Percentiles rank a stretch among this genome's conserved stretches.
Evolutionary conservation across 2,329 filamentous ascomycete species (phyloP).

Genomic region (Calonectria ilicicola): DNA sequence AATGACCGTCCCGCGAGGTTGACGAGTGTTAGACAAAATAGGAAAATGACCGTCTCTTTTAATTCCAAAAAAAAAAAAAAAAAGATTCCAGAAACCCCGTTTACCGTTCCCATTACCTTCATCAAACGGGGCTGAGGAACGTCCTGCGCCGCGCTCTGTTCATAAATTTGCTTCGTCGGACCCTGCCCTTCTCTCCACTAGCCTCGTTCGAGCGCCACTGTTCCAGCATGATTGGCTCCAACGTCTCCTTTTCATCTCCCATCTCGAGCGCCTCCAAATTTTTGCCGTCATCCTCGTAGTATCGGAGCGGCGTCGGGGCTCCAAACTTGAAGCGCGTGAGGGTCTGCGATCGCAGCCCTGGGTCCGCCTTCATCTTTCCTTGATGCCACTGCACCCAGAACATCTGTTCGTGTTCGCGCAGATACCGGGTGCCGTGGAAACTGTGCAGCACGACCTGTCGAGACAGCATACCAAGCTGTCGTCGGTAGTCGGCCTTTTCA

Average conservation of each 20-base stretch:
- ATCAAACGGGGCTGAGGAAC: constrained; percentile 8
- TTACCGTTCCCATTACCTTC: background rate
- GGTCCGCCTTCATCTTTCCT: constrained; percentile 20
- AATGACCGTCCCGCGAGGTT: constrained; percentile 4
- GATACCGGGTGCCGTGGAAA: constrained; percentile 34
- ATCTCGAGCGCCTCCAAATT: background rate
- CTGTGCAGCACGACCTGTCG: constrained; percentile 31
- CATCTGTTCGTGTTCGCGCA: constrained; percentile 36
- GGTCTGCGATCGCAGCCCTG: constrained; percentile 7
- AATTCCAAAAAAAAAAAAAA: background rate
- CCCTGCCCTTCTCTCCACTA: constrained; percentile 1
- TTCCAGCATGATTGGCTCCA: constrained; percentile 7
- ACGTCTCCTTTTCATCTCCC: constrained; percentile 2
- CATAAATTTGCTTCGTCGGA: constrained; percentile 12
- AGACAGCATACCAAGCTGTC: constrained; percentile 30
- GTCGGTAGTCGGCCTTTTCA: constrained; percentile 19
- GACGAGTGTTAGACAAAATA: background rate
- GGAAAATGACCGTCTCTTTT: constrained; percentile 5
- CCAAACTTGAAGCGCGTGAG: constrained; percentile 25
- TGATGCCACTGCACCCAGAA: constrained; percentile 37
- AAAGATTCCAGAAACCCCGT: background rate
- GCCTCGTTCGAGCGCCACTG: constrained; percentile 3
- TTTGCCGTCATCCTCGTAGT: constrained; percentile 19
- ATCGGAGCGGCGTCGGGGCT: constrained; percentile 22
- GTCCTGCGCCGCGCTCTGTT: constrained; percentile 7